Percentiles rank a stretch among this genome's conserved stretches.
Evolutionary conservation across 192 early-diverging fungal species (phyloP).

Genomic region (Coemansia sp.): DNA sequence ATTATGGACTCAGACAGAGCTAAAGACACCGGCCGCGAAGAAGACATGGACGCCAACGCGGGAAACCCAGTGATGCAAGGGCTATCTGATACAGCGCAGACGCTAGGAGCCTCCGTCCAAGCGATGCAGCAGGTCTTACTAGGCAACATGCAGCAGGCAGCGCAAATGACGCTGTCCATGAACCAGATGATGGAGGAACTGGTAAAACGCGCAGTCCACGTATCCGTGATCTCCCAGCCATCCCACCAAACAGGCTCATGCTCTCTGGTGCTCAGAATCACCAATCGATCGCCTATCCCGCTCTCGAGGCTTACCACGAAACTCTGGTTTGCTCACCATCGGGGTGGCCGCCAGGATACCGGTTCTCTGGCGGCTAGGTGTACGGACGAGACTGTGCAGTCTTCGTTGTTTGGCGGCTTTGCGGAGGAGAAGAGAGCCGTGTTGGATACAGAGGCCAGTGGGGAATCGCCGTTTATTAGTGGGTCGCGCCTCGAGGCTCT

Average conservation of each 20-base stretch:
- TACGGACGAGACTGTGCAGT: neutral
- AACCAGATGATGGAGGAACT: constrained; percentile 54
- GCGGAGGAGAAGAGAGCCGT: neutral
- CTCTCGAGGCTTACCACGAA: constrained; percentile 9
- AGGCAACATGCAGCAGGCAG: constrained; percentile 48
- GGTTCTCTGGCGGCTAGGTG: neutral
- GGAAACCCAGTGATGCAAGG: neutral
- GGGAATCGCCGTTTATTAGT: neutral
- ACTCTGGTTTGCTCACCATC: constrained; percentile 18
- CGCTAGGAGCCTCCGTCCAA: constrained; percentile 37
- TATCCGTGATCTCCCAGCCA: constrained; percentile 26
- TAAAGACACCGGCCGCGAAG: neutral
- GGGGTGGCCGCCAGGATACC: neutral
- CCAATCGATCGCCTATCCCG: constrained; percentile 40
- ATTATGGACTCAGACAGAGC: neutral
- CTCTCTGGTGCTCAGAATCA: constrained; percentile 9
- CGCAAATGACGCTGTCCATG: constrained; percentile 48
- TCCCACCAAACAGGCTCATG: neutral
- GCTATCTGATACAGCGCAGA: constrained; percentile 32
- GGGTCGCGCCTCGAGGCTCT: neutral
- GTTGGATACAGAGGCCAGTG: neutral
- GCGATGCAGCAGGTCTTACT: constrained; percentile 40
- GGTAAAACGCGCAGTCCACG: constrained; percentile 33
- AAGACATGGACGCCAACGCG: neutral
- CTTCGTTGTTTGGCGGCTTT: neutral